Percentiles rank a stretch among this genome's conserved stretches.
phyloP scores from a whole-genome alignment of 1,284 basidiomycete genomes.

The Exobasidium cylindrosporum region DNA sequence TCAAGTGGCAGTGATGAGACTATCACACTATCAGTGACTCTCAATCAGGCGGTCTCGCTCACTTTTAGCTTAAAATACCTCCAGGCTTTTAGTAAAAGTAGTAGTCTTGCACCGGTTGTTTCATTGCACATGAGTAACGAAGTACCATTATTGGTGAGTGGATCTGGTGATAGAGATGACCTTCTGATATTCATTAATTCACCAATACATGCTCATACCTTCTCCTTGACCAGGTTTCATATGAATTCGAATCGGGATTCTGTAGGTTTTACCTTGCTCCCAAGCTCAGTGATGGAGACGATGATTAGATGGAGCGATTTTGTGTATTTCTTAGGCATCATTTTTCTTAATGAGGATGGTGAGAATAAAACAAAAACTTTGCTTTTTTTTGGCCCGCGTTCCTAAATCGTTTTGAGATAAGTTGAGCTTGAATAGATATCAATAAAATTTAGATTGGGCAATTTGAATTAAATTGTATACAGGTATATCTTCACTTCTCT shows the following conservation, averaged over 20 bases:
- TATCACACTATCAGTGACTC: conserved; percentile 48
- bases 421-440: no score
- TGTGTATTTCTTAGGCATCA: no score
- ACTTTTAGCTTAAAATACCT: conserved; percentile 98
- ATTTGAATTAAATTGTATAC: no score
- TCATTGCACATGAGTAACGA: conserved; percentile 55
- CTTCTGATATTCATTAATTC: conserved; percentile 56
- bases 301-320: neutral
- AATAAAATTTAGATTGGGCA: no score
- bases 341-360: no score
- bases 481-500: neutral
- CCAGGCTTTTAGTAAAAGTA: conserved; percentile 92
- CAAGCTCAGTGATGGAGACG: conserved; percentile 41
- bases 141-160: conserved; percentile 36
- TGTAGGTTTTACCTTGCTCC: conserved; percentile 54
- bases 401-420: no score
- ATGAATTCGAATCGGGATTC: conserved; percentile 78
- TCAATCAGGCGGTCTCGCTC: conserved; percentile 74
- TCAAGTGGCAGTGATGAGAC: conserved; percentile 56
- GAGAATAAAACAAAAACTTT: no score
- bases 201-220: conserved; percentile 41
- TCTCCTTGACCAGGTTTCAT: conserved; percentile 63
- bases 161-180: neutral
- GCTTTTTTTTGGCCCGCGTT: no score
- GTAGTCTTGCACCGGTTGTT: conserved; percentile 71